Base-by-base conservation (phyloP, 2,329 filamentous ascomycete species). In the Colletotrichum melonis region DNA sequence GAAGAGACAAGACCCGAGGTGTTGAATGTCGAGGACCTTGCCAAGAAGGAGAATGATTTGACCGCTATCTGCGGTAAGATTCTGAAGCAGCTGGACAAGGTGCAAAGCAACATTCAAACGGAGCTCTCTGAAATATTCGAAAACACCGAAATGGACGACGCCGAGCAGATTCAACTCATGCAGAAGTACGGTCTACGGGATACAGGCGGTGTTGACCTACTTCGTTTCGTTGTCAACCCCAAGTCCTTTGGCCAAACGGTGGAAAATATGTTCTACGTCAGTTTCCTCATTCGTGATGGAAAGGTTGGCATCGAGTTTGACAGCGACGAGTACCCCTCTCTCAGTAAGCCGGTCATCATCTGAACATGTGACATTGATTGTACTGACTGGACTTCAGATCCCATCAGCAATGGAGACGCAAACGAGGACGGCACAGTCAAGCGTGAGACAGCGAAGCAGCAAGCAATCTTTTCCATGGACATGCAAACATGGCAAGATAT, bases 221-320 rank as follows among this genome's bases (percentile, higher is more conserved):
- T 98, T 81, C 91, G 93, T 65, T 98, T 98, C 77, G 94, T 95
- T 54, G 89, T 98, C 75, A 98, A 99, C 77, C 97, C 97, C 0
- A 86, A 86, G 52, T 97, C 95, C 0, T 99, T 98, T 78, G 94
- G 94, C 0, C 97, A 99, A 82, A 98, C 95, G 0, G 92, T 99
- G 7, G 97, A 99, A 81, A 99, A 99, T 78, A 87, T 99, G 78
- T 99, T 99, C 82, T 98, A 98, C 81, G 90, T 98, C 77, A 97
- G 94, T 80, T 99, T 99, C 79, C 85, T 99, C 74, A 95, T 98
- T 73, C 91, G 94, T 71, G 97, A 99, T 82, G 95, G 95, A 12
- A 91, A 89, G 73, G 90, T 95, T 6, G 91, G 90, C 42, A 88
- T 99, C n/a, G 87, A 90, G 3, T 89, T 91, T 69, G 95, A 98